Percentiles rank a stretch among this genome's conserved stretches.
These are phyloP conservation scores for Rhododendron mucronatum DNA, from an alignment of 148 eudicot genomes.

Conservation along the genomic window DNA sequence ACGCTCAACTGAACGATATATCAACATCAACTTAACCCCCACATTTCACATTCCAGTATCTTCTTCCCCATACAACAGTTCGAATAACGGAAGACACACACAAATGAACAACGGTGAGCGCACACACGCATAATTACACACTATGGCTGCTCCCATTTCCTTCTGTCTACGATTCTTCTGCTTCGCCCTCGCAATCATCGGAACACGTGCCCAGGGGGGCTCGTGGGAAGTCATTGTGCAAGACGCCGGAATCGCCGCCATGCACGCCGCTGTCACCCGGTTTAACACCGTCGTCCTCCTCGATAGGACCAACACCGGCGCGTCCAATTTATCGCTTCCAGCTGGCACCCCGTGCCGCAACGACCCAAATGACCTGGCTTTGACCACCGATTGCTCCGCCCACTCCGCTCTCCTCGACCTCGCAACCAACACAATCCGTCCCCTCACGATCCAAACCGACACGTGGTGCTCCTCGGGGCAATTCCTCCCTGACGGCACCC, in stretches of 20 bases:
- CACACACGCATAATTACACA: no score
- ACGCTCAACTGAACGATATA: no score
- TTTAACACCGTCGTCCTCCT: constrained; percentile 75
- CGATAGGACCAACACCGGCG: constrained; percentile 77
- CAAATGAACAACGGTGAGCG: no score
- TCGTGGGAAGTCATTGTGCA: constrained; percentile 71
- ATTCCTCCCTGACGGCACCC: constrained; percentile 84
- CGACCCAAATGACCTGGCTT: constrained; percentile 23
- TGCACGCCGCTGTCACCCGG: constrained; percentile 52
- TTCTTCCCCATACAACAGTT: no score
- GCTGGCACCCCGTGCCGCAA: constrained; percentile 13
- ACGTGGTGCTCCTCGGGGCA: constrained; percentile 98
- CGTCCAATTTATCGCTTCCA: constrained; percentile 18
- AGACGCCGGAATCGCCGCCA: constrained; percentile 61
- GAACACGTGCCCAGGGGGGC: constrained; percentile 33
- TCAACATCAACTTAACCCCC: no score
- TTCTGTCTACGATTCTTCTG: no score
- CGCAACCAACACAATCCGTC: no score
- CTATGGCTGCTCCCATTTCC: neutral
- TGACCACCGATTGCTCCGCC: neutral
- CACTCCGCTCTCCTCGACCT: no score
- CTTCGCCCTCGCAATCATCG: neutral
- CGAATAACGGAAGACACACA: no score
- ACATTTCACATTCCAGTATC: no score
- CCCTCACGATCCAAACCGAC: constrained; percentile 55